Base-by-base conservation (phyloP, 2,329 filamentous ascomycete genomes). In the Fusarium anguioides region DNA sequence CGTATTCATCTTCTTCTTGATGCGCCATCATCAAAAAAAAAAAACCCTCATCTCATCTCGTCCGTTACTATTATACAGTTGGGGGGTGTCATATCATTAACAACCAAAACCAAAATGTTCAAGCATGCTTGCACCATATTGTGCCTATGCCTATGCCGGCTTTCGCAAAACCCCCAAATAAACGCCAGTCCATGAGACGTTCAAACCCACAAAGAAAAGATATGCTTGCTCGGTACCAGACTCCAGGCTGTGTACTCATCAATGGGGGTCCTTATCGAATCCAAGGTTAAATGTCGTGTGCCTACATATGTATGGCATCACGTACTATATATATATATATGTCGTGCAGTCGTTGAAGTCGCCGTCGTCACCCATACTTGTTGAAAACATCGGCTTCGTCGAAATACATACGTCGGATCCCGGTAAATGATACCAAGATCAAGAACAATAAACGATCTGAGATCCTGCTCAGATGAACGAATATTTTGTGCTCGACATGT, bases 401-500 rank as follows among this genome's bases (percentile, higher is more conserved):
- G 42, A 59, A 42, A 44, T 37, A 58, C 56, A 56, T 47, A 45
- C 59, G 46, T 36, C 26, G n/a, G 31, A 47, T 52, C 39, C 36
- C 49, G 57, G 27, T 36, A 33, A 23, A 17, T 36, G 12, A n/a
- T 20, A 52, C 23, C 42, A 51, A 24, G 12, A 50, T n/a, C 23
- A 45, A 57, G 52, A 64, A 64, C 36, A 58, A 62, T 64, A 54
- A 49, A 44, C 50, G 42, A 42, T 45, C 44, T 50, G 49, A 52
- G 56, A 72, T 67, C 61, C 64, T 54, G 60, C 56, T 73, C 70
- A 79, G 45, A 79, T 73, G 55, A 76, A 78, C 35, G 75, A 72
- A 72, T 76, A 79, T 55, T 72, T 75, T 24, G 57, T 58, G 35
- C 70, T 63, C 35, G 60, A 64, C 68, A 76, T 70, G 23, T 68